These are phyloP conservation scores for Trichoderma sp. DNA, from an alignment of 2,329 filamentous ascomycete genomes.

Conservation along the genomic window DNA sequence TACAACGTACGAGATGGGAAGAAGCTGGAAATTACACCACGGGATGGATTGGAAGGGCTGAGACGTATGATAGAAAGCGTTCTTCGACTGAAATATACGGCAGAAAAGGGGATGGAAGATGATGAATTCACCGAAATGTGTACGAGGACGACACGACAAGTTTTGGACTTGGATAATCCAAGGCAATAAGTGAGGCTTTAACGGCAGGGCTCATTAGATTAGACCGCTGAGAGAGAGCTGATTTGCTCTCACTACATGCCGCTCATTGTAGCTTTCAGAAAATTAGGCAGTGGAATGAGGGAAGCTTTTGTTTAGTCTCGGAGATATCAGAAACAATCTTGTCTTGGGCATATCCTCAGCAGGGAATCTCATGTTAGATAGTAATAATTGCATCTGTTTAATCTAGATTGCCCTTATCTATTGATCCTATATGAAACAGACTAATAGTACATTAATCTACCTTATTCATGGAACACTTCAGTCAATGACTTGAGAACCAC, in stretches of 20 bases:
- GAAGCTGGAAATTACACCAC: background rate
- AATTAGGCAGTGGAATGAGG: background rate
- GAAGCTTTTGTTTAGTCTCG: no score
- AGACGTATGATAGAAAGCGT: background rate
- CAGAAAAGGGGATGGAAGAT: background rate
- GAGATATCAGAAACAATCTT: no score
- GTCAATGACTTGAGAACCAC: background rate
- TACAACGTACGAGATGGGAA: constrained; percentile 1
- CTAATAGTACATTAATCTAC: background rate
- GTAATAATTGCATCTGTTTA: accelerated
- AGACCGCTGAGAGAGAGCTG: background rate
- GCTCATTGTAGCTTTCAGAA: background rate
- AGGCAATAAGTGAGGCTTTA: background rate
- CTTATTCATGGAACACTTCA: background rate
- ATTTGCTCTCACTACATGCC: background rate
- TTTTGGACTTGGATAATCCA: background rate
- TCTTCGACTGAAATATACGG: background rate
- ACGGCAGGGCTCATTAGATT: background rate
- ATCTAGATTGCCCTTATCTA: background rate
- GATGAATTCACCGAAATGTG: background rate
- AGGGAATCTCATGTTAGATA: background rate
- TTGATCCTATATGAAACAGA: background rate
- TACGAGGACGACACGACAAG: background rate
- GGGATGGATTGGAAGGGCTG: background rate
- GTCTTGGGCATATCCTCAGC: background rate